Conservation (phyloP, 2,329 filamentous ascomycete species). For the Mycosphaerelloides madeirae region DNA sequence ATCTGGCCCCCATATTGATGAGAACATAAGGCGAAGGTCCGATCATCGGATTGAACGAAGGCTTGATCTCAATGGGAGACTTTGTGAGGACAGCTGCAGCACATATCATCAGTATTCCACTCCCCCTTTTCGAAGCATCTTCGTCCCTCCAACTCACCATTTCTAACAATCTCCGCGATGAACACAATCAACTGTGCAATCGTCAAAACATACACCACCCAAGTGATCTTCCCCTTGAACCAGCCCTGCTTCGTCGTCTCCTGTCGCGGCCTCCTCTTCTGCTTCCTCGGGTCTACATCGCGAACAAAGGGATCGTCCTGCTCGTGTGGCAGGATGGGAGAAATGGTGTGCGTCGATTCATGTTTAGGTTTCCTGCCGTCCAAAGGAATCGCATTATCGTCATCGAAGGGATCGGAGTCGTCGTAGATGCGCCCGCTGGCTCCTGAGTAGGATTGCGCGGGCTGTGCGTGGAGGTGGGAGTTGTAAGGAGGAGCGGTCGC, state of each 20-base stretch:
- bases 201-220: slow-evolving; percentile 77
- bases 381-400: slow-evolving; percentile 47
- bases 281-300: slow-evolving; percentile 29
- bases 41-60: slow-evolving; percentile 94
- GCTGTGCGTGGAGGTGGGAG: slow-evolving; percentile 11
- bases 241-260: slow-evolving; percentile 45
- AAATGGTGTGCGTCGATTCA: slow-evolving; percentile 33
- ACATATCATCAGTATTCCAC: slow-evolving; percentile 5
- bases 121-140: neutral
- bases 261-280: slow-evolving; percentile 13
- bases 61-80: slow-evolving; percentile 71
- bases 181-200: slow-evolving; percentile 77
- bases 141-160: slow-evolving; percentile 54
- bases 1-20: slow-evolving; percentile 96
- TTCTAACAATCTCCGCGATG: slow-evolving; percentile 79
- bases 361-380: slow-evolving; percentile 36
- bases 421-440: slow-evolving; percentile 50
- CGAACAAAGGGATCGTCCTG: slow-evolving; percentile 38
- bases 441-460: slow-evolving; percentile 49
- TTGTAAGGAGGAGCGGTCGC: slow-evolving; percentile 26
- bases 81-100: slow-evolving; percentile 66
- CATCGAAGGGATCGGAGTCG: slow-evolving; percentile 44
- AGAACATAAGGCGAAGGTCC: slow-evolving; percentile 84
- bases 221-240: slow-evolving; percentile 61
- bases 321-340: slow-evolving; percentile 37